These are phyloP conservation scores for Saturnispora diversa DNA, from an alignment of 805 yeast species.

Conservation along the genomic window DNA sequence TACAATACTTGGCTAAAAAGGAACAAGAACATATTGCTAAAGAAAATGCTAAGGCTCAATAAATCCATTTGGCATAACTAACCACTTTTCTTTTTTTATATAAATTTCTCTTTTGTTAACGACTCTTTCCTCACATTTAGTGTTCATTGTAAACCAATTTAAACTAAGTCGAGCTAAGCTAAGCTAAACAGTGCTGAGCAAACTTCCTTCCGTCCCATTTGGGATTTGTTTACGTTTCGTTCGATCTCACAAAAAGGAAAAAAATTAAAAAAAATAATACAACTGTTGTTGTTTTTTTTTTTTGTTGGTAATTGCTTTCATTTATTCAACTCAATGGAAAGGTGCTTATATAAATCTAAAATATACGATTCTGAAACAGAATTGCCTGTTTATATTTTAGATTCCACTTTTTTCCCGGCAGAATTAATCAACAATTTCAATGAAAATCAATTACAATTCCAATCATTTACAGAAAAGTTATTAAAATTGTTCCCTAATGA, in stretches of 20 bases:
- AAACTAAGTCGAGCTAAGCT: too few relatives aligned
- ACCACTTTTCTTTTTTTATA: neutral
- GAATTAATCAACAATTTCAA: slow-evolving; percentile 27
- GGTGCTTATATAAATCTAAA: slow-evolving; percentile 35
- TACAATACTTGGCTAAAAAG: slow-evolving; percentile 22
- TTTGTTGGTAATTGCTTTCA: neutral
- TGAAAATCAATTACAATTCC: slow-evolving; percentile 27
- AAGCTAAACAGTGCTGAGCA: too few relatives aligned
- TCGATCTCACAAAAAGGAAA: neutral
- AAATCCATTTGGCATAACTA: neutral
- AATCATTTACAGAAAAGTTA: slow-evolving; percentile 50
- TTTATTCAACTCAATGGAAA: neutral
- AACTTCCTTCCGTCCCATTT: too few relatives aligned
- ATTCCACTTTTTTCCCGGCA: slow-evolving; percentile 72
- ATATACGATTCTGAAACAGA: slow-evolving; percentile 58
- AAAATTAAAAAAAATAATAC: neutral
- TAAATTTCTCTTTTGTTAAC: slow-evolving; percentile 1
- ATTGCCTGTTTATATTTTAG: slow-evolving; percentile 73
- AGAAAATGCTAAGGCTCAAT: slow-evolving; percentile 2
- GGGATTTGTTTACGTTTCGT: too few relatives aligned
- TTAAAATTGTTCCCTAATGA: slow-evolving; percentile 50
- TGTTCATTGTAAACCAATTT: too few relatives aligned
- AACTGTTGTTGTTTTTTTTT: neutral
- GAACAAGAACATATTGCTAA: slow-evolving; percentile 11
- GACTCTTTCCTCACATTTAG: too few relatives aligned